phyloP scores from a whole-genome alignment of 2,329 filamentous ascomycete species.

The Xylariaceae sp. region DNA sequence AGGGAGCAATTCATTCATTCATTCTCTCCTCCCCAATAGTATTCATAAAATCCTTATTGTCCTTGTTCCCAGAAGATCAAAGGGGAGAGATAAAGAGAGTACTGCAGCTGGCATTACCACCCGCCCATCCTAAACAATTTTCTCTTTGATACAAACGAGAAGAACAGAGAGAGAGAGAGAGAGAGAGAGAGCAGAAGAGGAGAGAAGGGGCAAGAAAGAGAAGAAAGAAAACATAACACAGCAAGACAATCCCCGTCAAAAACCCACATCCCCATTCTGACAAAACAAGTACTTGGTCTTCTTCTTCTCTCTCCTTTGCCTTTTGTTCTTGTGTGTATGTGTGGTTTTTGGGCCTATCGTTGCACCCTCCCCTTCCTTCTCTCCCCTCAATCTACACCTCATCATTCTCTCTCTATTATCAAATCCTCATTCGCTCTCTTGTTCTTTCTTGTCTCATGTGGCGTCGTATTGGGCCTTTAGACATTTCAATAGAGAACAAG shows the following conservation, averaged over 20 bases:
- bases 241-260: slow-evolving; percentile 14
- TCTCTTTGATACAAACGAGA: slow-evolving; percentile 18
- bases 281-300: slow-evolving; percentile 21
- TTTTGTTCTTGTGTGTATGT: slow-evolving; percentile 3
- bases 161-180: slow-evolving; percentile 13
- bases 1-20: background rate
- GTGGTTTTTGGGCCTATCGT: slow-evolving; percentile 2
- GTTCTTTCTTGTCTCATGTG: slow-evolving; percentile 17
- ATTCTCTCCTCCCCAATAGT: slow-evolving; percentile 5
- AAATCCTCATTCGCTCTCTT: slow-evolving; percentile 10
- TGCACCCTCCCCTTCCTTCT: slow-evolving; percentile 1
- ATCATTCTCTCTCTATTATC: slow-evolving; percentile 8
- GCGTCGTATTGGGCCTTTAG: slow-evolving; percentile 3
- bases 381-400: slow-evolving; percentile 2
- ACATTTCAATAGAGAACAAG: slow-evolving; percentile 14
- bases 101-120: too few relatives aligned
- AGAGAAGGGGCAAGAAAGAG: too few relatives aligned
- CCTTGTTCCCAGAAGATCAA: slow-evolving; percentile 2
- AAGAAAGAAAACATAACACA: background rate
- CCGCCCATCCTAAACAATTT: background rate
- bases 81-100: background rate
- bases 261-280: background rate
- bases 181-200: slow-evolving; percentile 4
- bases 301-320: background rate
- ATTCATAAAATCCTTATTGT: slow-evolving; percentile 15